A percentile compares a stretch with the other conserved stretches of the same genome.
Conservation (phyloP, 2,329 filamentous ascomycete species). For the Botrytis porri region DNA sequence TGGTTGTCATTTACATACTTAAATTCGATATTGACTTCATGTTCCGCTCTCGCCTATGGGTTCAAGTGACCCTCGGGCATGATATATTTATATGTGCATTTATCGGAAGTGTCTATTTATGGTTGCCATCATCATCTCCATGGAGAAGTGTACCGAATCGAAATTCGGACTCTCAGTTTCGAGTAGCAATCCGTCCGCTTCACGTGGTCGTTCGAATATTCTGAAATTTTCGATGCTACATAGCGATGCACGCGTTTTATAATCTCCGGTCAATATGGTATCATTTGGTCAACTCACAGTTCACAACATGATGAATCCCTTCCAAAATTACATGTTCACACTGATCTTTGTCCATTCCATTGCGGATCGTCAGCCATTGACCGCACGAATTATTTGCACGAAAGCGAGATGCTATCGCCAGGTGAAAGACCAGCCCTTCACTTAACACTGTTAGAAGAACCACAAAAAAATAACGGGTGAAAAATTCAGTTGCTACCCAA, state of each 20-base stretch:
- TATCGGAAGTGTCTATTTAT: background rate
- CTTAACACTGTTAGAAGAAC: background rate
- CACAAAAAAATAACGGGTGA: background rate
- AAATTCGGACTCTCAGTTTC: background rate
- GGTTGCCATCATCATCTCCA: background rate
- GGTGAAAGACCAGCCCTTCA: background rate
- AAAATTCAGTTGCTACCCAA: background rate
- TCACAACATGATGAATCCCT: background rate
- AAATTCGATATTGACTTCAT: background rate
- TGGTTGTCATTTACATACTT: background rate
- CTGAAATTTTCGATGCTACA: background rate
- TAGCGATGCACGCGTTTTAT: background rate
- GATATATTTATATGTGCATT: background rate
- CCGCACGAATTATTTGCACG: background rate
- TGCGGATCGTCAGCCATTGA: background rate
- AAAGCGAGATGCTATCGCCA: background rate
- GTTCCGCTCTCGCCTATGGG: background rate
- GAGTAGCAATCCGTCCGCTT: background rate
- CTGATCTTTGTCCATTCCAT: background rate
- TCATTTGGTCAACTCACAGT: background rate
- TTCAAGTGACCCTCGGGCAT: background rate
- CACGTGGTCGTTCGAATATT: background rate
- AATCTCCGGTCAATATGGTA: background rate
- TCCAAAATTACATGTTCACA: background rate
- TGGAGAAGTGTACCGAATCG: background rate